Evolutionary conservation across 129 eudicot genomes (phyloP).

Genomic region (Deinandra increscens): DNA sequence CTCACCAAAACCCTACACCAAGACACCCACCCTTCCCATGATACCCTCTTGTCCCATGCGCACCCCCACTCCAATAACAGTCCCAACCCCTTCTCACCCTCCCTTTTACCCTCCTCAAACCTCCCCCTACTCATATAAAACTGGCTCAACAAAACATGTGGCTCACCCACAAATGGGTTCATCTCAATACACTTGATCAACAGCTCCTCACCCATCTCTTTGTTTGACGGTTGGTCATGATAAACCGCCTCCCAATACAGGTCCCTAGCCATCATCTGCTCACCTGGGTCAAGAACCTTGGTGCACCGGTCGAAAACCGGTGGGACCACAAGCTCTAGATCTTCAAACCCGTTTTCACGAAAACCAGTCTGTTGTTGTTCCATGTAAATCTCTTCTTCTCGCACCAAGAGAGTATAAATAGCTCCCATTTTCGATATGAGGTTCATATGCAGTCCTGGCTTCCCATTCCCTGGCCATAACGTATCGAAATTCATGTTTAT

Average conservation of each 20-base stretch:
- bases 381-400: constrained; percentile 64
- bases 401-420: constrained; percentile 47
- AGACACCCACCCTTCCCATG: constrained; percentile 98
- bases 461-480: constrained; percentile 92
- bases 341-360: constrained; percentile 29
- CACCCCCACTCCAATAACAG: constrained; percentile 88
- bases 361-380: constrained; percentile 14
- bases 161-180: constrained; percentile 89
- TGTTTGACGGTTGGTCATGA: constrained; percentile 19
- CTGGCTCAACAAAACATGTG: constrained; percentile 75
- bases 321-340: constrained; percentile 65
- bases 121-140: constrained; percentile 59
- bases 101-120: constrained; percentile 72
- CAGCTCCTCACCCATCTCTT: constrained; percentile 58
- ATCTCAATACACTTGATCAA: constrained; percentile 53
- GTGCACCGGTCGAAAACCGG: constrained; percentile 76
- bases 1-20: constrained; percentile 80
- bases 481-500: constrained; percentile 34
- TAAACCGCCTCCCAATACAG: constrained; percentile 83
- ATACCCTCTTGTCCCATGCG: constrained; percentile 90
- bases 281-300: constrained; percentile 56
- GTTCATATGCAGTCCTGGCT: constrained; percentile 84
- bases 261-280: constrained; percentile 60
- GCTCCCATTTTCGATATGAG: constrained; percentile 78
- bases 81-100: constrained; percentile 58